Conservation (phyloP, 805 yeast genomes). For the Candida dajiaensis region DNA sequence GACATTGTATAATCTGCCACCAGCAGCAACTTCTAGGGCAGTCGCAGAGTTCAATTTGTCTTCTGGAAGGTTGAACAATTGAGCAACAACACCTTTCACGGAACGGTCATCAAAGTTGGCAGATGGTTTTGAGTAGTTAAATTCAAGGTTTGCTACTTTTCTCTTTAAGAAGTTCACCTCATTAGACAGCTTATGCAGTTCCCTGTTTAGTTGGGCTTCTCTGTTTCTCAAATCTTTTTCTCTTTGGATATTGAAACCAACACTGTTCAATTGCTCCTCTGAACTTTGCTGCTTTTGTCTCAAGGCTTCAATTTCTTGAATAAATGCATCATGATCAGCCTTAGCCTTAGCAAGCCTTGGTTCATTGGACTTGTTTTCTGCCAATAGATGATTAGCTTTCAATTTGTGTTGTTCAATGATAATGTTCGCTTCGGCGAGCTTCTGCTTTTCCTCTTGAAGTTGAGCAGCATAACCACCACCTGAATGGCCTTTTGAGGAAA, state of each 20-base stretch:
- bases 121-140: slow-evolving; percentile 61
- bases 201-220: slow-evolving; percentile 38
- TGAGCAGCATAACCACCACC: slow-evolving; percentile 77
- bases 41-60: slow-evolving; percentile 54
- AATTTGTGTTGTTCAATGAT: slow-evolving; percentile 53
- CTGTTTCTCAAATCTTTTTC: slow-evolving; percentile 39
- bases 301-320: slow-evolving; percentile 39
- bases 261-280: slow-evolving; percentile 36
- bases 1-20: slow-evolving; percentile 82
- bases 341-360: slow-evolving; percentile 50
- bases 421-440: slow-evolving; percentile 47
- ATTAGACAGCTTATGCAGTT: slow-evolving; percentile 37
- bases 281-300: slow-evolving; percentile 32
- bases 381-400: slow-evolving; percentile 49
- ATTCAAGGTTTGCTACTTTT: slow-evolving; percentile 67
- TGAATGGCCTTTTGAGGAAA: slow-evolving; percentile 72
- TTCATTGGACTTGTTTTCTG: slow-evolving; percentile 40
- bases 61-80: slow-evolving; percentile 61
- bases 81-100: slow-evolving; percentile 89
- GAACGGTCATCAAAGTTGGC: slow-evolving; percentile 51
- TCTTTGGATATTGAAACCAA: slow-evolving; percentile 52
- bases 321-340: slow-evolving; percentile 36
- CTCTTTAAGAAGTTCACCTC: slow-evolving; percentile 54
- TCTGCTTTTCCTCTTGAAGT: slow-evolving; percentile 54
- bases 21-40: slow-evolving; percentile 93